These are phyloP conservation scores for Gossypium arboreum DNA, from an alignment of 345 rosid genomes.

Conservation along the genomic window DNA sequence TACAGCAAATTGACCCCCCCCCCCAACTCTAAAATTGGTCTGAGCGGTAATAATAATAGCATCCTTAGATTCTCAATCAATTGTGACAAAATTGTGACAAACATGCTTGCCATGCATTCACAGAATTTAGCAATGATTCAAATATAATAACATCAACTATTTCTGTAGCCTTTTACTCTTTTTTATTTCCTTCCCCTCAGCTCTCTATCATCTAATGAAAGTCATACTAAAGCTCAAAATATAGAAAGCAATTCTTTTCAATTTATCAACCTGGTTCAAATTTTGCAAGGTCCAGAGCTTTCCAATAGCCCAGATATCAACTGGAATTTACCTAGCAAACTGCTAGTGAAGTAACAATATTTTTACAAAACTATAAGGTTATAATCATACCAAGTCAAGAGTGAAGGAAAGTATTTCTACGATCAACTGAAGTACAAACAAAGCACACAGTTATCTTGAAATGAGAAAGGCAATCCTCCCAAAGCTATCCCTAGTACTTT, in stretches of 20 bases:
- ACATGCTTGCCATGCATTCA: background rate
- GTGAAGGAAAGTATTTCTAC: background rate
- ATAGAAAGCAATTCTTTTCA: background rate
- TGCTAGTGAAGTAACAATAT: background rate
- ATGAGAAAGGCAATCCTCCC: background rate
- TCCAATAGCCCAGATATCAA: background rate
- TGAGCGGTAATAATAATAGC: background rate
- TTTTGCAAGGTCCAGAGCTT: background rate
- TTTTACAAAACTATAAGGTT: background rate
- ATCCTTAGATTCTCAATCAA: background rate
- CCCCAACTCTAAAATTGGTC: background rate
- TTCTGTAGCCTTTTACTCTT: background rate
- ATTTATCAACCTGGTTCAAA: background rate
- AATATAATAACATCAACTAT: background rate
- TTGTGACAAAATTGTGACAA: background rate
- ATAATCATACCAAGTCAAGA: background rate
- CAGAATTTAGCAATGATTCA: background rate
- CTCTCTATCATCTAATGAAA: background rate
- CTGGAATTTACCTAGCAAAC: background rate
- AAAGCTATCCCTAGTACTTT: background rate
- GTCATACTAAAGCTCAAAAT: background rate
- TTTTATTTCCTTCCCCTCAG: background rate
- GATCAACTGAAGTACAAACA: background rate
- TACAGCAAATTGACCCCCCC: background rate
- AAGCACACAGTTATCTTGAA: background rate